These are phyloP conservation scores for Tolypocladium tropicale DNA, from an alignment of 2,329 filamentous ascomycete genomes.

Conservation along the genomic window DNA sequence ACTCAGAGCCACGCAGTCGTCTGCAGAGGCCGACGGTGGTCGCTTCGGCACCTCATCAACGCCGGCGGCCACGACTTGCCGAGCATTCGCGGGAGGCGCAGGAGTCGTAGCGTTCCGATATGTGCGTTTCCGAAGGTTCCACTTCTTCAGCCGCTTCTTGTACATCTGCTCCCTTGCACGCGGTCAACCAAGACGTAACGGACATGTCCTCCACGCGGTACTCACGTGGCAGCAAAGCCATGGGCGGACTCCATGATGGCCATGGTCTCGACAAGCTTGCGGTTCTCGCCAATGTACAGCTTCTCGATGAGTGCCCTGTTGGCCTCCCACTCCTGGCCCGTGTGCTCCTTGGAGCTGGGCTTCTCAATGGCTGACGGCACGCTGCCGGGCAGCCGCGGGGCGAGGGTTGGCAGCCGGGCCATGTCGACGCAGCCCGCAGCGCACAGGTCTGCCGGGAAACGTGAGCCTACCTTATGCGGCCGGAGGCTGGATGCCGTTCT, in stretches of 20 bases:
- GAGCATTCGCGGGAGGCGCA: background rate
- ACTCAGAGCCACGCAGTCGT: constrained; percentile 9
- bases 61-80: background rate
- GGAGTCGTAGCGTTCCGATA: constrained; percentile 17
- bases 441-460: background rate
- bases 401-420: constrained; percentile 19
- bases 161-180: constrained; percentile 26
- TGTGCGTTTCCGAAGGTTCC: constrained; percentile 24
- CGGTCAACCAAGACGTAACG: background rate
- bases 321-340: constrained; percentile 23
- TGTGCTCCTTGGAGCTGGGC: constrained; percentile 22
- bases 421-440: constrained; percentile 1
- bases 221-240: constrained; percentile 27
- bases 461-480: constrained; percentile 1
- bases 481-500: background rate
- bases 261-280: constrained; percentile 26
- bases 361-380: constrained; percentile 11
- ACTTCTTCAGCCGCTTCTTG: constrained; percentile 27
- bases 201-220: constrained; percentile 2
- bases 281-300: constrained; percentile 23
- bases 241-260: constrained; percentile 21
- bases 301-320: constrained; percentile 20
- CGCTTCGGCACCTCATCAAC: background rate
- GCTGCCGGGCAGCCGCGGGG: constrained; percentile 21
- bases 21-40: background rate